These are phyloP conservation scores for Macrolepiota dolichaula DNA, from an alignment of 768 basidiomycete species.

Conservation along the genomic window DNA sequence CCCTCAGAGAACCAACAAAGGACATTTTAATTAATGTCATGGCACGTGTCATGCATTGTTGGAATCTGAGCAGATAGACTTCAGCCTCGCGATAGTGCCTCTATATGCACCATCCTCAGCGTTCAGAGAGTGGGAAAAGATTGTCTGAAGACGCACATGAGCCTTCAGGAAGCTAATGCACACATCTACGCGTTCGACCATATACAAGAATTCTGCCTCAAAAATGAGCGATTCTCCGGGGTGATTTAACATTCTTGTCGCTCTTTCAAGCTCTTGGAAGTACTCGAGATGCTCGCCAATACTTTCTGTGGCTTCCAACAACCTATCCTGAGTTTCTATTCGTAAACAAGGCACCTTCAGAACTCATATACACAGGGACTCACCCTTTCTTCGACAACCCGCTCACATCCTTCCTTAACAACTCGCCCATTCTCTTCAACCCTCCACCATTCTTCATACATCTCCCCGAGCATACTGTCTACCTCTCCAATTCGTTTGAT, in stretches of 20 bases:
- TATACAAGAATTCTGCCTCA: constrained; percentile 87
- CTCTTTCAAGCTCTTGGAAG: constrained; percentile 91
- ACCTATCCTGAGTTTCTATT: constrained; percentile 51
- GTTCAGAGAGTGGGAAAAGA: background rate
- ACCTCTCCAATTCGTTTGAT: constrained; percentile 71
- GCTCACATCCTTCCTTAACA: constrained; percentile 88
- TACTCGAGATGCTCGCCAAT: constrained; percentile 82
- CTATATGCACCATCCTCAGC: constrained; percentile 35
- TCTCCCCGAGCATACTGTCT: constrained; percentile 69
- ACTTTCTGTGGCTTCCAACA: constrained; percentile 78
- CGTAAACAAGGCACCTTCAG: background rate
- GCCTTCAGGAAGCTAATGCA: constrained; percentile 88
- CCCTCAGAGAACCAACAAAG: constrained; percentile 82
- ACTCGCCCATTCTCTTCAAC: constrained; percentile 94
- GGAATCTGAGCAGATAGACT: constrained; percentile 92
- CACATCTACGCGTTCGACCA: constrained; percentile 94
- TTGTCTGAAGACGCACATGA: constrained; percentile 58
- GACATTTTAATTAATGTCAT: constrained; percentile 99
- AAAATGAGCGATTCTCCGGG: constrained; percentile 91
- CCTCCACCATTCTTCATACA: constrained; percentile 81
- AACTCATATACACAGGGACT: constrained; percentile 22
- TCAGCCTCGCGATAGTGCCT: constrained; percentile 91
- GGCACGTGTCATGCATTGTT: constrained; percentile 96
- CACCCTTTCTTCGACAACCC: constrained; percentile 85
- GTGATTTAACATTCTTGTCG: constrained; percentile 90